These are phyloP conservation scores for Diplocarpon mali DNA, from an alignment of 2,329 filamentous ascomycete species.

Conservation along the genomic window DNA sequence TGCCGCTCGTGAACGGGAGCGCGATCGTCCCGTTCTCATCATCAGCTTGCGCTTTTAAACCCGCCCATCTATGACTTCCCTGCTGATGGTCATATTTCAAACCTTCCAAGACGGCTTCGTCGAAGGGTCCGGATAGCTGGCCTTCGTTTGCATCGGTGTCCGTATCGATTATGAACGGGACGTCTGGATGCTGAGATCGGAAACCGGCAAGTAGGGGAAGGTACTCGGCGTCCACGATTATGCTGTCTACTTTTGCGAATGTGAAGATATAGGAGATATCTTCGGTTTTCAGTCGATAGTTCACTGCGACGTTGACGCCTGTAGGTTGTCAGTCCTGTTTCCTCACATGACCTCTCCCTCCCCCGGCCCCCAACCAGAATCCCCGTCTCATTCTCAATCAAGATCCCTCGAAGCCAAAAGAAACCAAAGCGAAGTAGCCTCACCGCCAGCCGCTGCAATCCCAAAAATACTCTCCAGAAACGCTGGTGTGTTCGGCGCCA, in stretches of 20 bases:
- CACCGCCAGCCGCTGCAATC: slow-evolving; percentile 61
- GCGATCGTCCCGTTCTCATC: slow-evolving; percentile 77
- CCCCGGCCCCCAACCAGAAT: neutral
- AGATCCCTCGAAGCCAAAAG: neutral
- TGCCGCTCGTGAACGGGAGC: slow-evolving; percentile 88
- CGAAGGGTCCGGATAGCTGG: slow-evolving; percentile 66
- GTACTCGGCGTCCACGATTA: slow-evolving; percentile 82
- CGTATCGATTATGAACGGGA: slow-evolving; percentile 66
- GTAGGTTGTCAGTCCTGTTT: neutral
- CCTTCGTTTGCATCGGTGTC: slow-evolving; percentile 73
- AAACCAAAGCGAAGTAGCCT: neutral
- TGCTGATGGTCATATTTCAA: slow-evolving; percentile 56
- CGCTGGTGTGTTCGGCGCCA: slow-evolving; percentile 86
- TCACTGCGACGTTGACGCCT: slow-evolving; percentile 63
- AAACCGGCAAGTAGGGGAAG: slow-evolving; percentile 57
- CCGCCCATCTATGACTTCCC: slow-evolving; percentile 64
- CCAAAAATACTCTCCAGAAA: slow-evolving; percentile 88
- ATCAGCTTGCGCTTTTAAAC: slow-evolving; percentile 51
- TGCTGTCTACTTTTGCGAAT: slow-evolving; percentile 74
- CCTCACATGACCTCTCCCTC: neutral
- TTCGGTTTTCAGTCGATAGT: slow-evolving; percentile 66
- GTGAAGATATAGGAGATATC: slow-evolving; percentile 88
- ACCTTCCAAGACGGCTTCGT: slow-evolving; percentile 74
- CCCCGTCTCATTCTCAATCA: neutral
- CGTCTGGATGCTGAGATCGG: slow-evolving; percentile 43